These are phyloP conservation scores for Pleurotus tuoliensis DNA, from an alignment of 768 basidiomycete species.

Conservation along the genomic window DNA sequence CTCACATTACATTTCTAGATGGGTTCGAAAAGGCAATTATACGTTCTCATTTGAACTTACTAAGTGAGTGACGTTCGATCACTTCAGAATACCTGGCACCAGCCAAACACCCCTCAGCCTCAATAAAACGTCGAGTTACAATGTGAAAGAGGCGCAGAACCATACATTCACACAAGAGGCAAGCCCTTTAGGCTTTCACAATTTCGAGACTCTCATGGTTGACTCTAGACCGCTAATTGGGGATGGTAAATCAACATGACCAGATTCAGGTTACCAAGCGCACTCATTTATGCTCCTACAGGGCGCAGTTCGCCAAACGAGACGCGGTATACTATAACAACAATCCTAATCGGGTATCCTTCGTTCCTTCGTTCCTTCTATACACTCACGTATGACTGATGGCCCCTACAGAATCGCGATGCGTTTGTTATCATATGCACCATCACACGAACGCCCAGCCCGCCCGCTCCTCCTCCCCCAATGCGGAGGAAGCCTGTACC, in stretches of 20 bases:
- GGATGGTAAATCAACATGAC: slow-evolving; percentile 55
- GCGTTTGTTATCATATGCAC: slow-evolving; percentile 75
- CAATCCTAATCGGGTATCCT: background rate
- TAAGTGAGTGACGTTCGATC: slow-evolving; percentile 36
- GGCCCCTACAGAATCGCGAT: slow-evolving; percentile 51
- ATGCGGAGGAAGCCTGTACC: slow-evolving; percentile 57
- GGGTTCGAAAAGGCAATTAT: slow-evolving; percentile 82
- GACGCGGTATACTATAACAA: slow-evolving; percentile 64
- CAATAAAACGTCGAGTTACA: slow-evolving; percentile 48
- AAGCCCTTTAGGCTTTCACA: background rate
- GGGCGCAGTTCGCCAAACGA: slow-evolving; percentile 78
- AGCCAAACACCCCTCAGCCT: slow-evolving; percentile 18
- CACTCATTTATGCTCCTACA: slow-evolving; percentile 16
- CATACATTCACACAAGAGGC: slow-evolving; percentile 75
- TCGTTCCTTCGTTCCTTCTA: background rate
- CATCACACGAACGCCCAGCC: slow-evolving; percentile 63
- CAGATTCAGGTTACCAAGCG: background rate
- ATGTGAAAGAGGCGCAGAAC: slow-evolving; percentile 75
- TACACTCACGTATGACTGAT: slow-evolving; percentile 13
- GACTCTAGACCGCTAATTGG: slow-evolving; percentile 73
- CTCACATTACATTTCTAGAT: slow-evolving; percentile 37
- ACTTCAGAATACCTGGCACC: no score
- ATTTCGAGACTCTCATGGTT: background rate
- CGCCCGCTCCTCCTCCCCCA: slow-evolving; percentile 40
- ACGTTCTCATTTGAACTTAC: slow-evolving; percentile 83